Evolutionary conservation across 192 early-diverging fungal genomes (phyloP).

Genomic region (Funneliformis geosporum): DNA sequence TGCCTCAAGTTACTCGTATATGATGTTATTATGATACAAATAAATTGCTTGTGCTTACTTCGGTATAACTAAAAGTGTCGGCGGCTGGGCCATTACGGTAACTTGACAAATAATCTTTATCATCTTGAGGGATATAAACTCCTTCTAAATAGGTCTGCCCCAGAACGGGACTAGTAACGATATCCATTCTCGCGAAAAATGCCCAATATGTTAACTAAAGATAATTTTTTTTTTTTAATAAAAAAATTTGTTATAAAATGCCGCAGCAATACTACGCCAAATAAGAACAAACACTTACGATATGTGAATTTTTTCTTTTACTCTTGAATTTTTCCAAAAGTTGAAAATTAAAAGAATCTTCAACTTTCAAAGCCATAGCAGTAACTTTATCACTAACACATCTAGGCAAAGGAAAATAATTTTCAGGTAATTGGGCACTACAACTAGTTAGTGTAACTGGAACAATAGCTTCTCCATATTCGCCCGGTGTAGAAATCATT

Average conservation of each 20-base stretch:
- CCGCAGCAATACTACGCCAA: background rate
- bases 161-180: background rate
- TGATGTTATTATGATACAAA: background rate
- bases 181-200: background rate
- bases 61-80: background rate
- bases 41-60: background rate
- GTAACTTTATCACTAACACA: background rate
- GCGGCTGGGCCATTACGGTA: background rate
- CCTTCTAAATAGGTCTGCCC: background rate
- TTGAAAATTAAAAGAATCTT: background rate
- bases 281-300: background rate
- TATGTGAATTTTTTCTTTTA: constrained; percentile 12
- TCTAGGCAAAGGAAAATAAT: constrained; percentile 2
- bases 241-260: background rate
- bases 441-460: background rate
- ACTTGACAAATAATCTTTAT: background rate
- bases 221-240: no score
- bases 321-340: background rate
- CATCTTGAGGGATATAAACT: background rate
- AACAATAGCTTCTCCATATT: background rate
- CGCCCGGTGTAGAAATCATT: background rate
- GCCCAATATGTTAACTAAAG: background rate
- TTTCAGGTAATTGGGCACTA: background rate
- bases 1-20: background rate
- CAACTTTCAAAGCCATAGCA: background rate